Percentiles rank a stretch among this genome's conserved stretches.
phyloP scores from a whole-genome alignment of 148 eudicot genomes.

The Vaccinium myrtillus region DNA sequence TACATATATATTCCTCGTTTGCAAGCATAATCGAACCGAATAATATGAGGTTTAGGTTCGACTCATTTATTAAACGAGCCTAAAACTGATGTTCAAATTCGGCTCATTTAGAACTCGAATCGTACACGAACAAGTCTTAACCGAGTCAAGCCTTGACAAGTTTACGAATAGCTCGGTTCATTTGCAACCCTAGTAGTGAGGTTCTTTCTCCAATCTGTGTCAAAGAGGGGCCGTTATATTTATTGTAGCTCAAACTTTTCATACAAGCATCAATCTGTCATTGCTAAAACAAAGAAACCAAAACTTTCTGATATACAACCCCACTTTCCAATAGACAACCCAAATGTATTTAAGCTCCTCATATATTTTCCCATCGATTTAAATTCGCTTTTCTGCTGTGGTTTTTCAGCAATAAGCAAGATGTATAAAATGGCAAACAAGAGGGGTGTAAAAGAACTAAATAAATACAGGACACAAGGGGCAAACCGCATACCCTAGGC shows the following conservation, averaged over 20 bases:
- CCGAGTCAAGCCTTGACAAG: too few species aligned
- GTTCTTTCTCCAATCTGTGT: neutral
- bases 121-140: too few species aligned
- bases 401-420: neutral
- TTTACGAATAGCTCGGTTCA: too few species aligned
- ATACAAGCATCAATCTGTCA: neutral
- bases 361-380: neutral
- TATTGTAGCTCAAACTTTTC: neutral
- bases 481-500: neutral
- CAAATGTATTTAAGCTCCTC: neutral
- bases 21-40: too few species aligned
- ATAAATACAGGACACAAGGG: neutral
- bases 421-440: neutral
- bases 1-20: too few species aligned
- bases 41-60: too few species aligned
- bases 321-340: neutral
- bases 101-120: too few species aligned
- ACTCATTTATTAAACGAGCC: too few species aligned
- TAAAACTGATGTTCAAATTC: too few species aligned
- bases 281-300: neutral
- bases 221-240: neutral
- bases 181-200: too few species aligned
- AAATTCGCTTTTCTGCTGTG: neutral
- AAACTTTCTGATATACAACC: neutral
- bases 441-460: neutral